phyloP scores from a whole-genome alignment of 1,284 basidiomycete species.

The Xerocomus minutiporus region DNA sequence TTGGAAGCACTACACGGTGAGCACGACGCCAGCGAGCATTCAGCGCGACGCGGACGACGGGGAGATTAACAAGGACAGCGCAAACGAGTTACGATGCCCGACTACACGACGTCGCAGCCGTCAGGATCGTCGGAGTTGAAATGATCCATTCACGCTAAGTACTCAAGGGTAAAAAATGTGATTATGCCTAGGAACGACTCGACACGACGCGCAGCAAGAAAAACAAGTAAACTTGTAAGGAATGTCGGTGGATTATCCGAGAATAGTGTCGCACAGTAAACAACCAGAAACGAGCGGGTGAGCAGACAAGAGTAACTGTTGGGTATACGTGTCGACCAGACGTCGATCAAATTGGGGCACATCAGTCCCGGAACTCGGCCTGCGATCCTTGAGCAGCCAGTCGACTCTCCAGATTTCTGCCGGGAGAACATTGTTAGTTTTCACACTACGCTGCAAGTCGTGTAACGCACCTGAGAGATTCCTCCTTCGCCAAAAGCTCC shows the following conservation, averaged over 20 bases:
- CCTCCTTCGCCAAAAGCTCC: constrained; percentile 91
- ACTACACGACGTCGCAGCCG: neutral
- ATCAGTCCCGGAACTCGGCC: constrained; percentile 55
- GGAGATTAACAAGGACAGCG: neutral
- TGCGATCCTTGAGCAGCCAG: constrained; percentile 80
- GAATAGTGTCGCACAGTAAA: constrained; percentile 34
- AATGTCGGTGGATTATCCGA: constrained; percentile 38
- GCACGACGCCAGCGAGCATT: constrained; percentile 3
- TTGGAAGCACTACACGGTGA: neutral
- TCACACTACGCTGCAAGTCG: neutral
- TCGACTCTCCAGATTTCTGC: constrained; percentile 83
- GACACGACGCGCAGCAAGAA: constrained; percentile 28
- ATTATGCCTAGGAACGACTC: constrained; percentile 27
- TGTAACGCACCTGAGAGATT: constrained; percentile 66
- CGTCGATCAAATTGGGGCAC: constrained; percentile 22
- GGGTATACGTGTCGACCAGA: constrained; percentile 34
- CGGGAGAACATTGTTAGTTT: constrained; percentile 12
- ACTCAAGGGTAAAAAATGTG: constrained; percentile 8
- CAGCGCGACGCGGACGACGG: neutral
- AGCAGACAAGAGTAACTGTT: constrained; percentile 30
- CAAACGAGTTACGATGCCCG: no score
- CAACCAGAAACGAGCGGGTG: constrained; percentile 29
- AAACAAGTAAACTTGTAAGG: constrained; percentile 29
- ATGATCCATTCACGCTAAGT: neutral
- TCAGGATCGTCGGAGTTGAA: constrained; percentile 30